phyloP scores from a whole-genome alignment of 2,329 filamentous ascomycete genomes.

The Colletotrichum tanaceti region DNA sequence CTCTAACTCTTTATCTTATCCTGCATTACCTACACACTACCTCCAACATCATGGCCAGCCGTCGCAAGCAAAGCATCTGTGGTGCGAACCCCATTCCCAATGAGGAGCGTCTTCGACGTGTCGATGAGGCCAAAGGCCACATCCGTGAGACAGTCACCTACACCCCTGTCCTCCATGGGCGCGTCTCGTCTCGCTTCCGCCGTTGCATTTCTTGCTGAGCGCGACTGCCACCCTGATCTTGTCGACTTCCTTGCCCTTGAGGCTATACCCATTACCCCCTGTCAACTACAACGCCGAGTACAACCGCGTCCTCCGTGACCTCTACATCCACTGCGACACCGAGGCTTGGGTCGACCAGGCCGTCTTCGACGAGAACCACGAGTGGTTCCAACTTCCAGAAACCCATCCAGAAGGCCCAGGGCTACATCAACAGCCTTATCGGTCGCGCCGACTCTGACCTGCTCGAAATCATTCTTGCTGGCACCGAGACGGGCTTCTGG shows the following conservation, averaged over 20 bases:
- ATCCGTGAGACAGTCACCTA: conserved; percentile 28
- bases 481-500: conserved; percentile 37
- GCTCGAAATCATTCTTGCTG: conserved; percentile 38
- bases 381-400: conserved; percentile 38
- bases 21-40: background rate
- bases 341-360: conserved; percentile 32
- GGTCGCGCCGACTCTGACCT: conserved; percentile 24
- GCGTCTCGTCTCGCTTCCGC: conserved; percentile 32
- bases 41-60: conserved; percentile 11
- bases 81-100: conserved; percentile 21
- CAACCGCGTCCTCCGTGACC: conserved; percentile 35
- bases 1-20: background rate
- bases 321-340: conserved; percentile 31
- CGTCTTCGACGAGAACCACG: conserved; percentile 32
- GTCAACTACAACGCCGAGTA: conserved; percentile 39
- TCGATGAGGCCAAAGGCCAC: conserved; percentile 9
- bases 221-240: conserved; percentile 36
- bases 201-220: conserved; percentile 37
- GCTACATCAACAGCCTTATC: conserved; percentile 23
- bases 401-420: conserved; percentile 12
- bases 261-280: conserved; percentile 36
- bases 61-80: conserved; percentile 12
- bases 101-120: conserved; percentile 33
- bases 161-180: conserved; percentile 31
- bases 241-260: conserved; percentile 40